Conservation (phyloP, 352 stramenopile species). For the Globisporangium lucens region DNA sequence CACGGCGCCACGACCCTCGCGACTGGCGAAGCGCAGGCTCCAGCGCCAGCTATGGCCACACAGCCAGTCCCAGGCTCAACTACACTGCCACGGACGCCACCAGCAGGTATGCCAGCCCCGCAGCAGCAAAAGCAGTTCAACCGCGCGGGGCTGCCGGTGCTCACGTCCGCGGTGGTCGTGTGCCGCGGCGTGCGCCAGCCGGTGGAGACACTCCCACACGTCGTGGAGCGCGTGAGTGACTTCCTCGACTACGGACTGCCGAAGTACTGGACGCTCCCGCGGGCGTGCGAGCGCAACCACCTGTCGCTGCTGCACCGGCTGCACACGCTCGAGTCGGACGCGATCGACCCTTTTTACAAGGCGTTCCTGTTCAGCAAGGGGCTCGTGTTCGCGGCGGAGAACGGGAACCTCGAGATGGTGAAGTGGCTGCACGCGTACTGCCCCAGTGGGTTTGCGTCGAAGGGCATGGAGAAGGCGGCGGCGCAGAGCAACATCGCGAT, state of each 20-base stretch:
- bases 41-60: too few relatives aligned
- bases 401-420: slow-evolving; percentile 16
- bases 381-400: slow-evolving; percentile 11
- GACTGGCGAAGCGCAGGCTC: background rate
- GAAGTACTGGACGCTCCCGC: slow-evolving; percentile 14
- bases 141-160: slow-evolving; percentile 4
- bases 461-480: slow-evolving; percentile 19
- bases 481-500: slow-evolving; percentile 9
- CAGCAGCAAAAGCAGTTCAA: slow-evolving; percentile 6
- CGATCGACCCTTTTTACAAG: slow-evolving; percentile 10
- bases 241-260: slow-evolving; percentile 16
- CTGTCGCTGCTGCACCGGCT: slow-evolving; percentile 14
- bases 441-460: slow-evolving; percentile 6
- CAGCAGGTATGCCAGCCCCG: background rate
- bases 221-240: slow-evolving; percentile 16
- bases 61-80: background rate
- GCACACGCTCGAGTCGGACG: slow-evolving; percentile 2
- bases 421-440: slow-evolving; percentile 21
- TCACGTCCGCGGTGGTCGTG: slow-evolving; percentile 13
- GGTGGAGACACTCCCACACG: slow-evolving; percentile 12
- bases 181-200: slow-evolving; percentile 9
- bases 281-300: slow-evolving; percentile 13
- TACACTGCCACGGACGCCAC: background rate
- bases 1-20: background rate
- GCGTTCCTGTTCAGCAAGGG: slow-evolving; percentile 11